Conservation (phyloP, 2,329 filamentous ascomycete species). For the Pseudogymnoascus sp. region DNA sequence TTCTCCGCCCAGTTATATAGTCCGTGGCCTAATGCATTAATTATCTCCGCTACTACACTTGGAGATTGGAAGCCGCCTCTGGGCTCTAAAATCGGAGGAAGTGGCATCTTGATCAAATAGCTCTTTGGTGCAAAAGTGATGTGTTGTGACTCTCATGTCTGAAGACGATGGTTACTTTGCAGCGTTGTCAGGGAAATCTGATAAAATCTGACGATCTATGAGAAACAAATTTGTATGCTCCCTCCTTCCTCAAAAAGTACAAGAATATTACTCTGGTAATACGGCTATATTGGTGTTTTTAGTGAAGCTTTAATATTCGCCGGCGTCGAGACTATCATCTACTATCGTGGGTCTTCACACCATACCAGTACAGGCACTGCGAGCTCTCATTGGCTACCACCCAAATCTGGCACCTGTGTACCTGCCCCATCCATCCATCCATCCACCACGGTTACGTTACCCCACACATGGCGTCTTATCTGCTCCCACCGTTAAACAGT, state of each 20-base stretch:
- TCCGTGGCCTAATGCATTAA: background rate
- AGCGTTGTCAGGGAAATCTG: background rate
- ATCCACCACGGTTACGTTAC: constrained; percentile 4
- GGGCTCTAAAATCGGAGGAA: background rate
- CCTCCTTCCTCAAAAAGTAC: no score
- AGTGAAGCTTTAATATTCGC: background rate
- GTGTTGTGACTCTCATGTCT: background rate
- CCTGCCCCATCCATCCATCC: background rate
- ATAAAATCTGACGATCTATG: background rate
- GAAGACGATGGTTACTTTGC: background rate
- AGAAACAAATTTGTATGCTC: no score
- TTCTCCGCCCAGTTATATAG: background rate
- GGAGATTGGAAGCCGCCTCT: background rate
- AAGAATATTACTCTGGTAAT: background rate
- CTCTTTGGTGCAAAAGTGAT: background rate
- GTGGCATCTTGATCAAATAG: background rate
- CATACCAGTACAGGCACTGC: background rate
- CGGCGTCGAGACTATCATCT: background rate
- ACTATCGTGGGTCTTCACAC: background rate
- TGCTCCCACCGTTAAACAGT: background rate
- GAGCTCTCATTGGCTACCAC: background rate
- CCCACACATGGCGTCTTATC: background rate
- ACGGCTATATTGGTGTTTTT: background rate
- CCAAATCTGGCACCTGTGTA: background rate
- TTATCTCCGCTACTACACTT: background rate